These are phyloP conservation scores for Carex kokanica DNA, from an alignment of 176 grass and related monocot species.

Conservation along the genomic window DNA sequence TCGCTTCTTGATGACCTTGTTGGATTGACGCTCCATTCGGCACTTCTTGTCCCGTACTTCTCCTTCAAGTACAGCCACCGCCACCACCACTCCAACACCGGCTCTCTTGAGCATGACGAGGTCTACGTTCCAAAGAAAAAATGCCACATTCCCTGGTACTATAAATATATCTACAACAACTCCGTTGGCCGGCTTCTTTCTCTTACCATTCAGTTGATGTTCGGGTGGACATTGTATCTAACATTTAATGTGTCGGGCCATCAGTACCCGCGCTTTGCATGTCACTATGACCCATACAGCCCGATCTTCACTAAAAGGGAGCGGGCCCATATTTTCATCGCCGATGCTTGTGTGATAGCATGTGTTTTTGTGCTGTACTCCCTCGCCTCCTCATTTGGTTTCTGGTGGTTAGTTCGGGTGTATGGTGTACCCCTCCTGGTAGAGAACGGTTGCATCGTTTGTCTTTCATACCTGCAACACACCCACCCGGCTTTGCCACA, in stretches of 20 bases:
- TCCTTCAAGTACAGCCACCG: conserved; percentile 96
- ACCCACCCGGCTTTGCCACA: conserved; percentile 85
- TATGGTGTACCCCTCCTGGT: conserved; percentile 67
- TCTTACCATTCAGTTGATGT: conserved; percentile 57
- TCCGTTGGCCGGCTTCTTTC: conserved; percentile 46
- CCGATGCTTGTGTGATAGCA: conserved; percentile 43
- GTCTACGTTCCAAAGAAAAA: conserved; percentile 88
- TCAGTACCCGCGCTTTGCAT: conserved; percentile 80
- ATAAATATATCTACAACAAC: conserved; percentile 70
- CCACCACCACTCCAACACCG: conserved; percentile 90
- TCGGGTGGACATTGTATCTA: conserved; percentile 89
- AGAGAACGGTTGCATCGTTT: conserved; percentile 43
- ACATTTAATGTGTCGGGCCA: conserved; percentile 72
- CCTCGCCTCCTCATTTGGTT: conserved; percentile 43
- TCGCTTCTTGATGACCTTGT: not conserved
- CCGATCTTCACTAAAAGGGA: conserved; percentile 84
- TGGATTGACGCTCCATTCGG: conserved; percentile 83
- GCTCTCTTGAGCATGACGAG: conserved; percentile 83
- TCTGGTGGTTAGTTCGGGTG: conserved; percentile 67
- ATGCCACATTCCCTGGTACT: conserved; percentile 42
- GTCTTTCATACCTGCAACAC: conserved; percentile 84
- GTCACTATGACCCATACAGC: conserved; percentile 74
- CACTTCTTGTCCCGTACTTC: conserved; percentile 85
- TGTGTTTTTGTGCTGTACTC: conserved; percentile 39
- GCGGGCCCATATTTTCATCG: conserved; percentile 60